Base-by-base conservation (phyloP, 371 early-diverging fungal genomes). In the Haplosporangium sp. region DNA sequence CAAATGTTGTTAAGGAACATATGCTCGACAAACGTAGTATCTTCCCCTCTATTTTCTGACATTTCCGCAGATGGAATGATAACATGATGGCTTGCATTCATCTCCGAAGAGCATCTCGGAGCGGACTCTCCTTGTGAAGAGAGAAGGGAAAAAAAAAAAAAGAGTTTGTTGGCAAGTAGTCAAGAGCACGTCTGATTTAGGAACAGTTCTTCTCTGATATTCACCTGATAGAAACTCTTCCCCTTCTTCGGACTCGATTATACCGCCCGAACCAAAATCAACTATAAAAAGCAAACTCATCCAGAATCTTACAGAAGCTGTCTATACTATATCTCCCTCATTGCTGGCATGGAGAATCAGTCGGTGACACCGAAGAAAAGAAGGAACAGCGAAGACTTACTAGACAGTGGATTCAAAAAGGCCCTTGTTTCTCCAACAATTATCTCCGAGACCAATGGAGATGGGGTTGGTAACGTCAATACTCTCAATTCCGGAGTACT, bases 361-460 rank as follows among this genome's bases (percentile, higher is more conserved):
- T 19, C 57, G 5, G 48, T 27, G 34, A 35, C 47, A 6, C 15
- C 42, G 8, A 67, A 61, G 40, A 75, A 75, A 58, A 52, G 76
- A 65, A 75, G 68, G 62, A 69, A 70, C 58, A 65, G 52, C 55
- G 76, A 70, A 42, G 76, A 70, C 5, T 66, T 60, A 34, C 56
- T 52, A 38, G 42, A 62, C 7, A 52, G 62, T 35, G 56, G 69
- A 44, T 70, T 61, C 52, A 75, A 75, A 39, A 75, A 58, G 67
- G 63, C 48, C 2, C 67, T 67, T 19, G 63, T 63, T 1, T 73
- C 73, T 17, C 47, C 69, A 15, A 39, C 57, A 4, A 19, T 47
- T 40, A 39, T n/a, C 9, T 62, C 44, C 27, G 67, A 67, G 27
- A 58, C 4, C 20, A 63, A 45, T 19, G 61, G 52, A 11, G 38